Evolutionary conservation across 345 rosid species (phyloP).

Genomic region (Clarkia xantiana): DNA sequence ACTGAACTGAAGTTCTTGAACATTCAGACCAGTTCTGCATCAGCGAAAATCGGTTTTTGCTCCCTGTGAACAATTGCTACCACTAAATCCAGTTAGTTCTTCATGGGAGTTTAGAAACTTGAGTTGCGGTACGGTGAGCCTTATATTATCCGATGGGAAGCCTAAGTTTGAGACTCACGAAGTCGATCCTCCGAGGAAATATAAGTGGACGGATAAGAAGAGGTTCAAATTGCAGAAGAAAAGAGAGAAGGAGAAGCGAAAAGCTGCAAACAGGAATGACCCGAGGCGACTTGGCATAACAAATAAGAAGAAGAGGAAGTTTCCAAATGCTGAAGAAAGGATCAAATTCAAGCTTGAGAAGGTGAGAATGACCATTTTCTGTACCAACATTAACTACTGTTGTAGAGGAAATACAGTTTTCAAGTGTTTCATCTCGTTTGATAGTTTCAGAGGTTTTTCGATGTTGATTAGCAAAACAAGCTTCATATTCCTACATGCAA

Average conservation of each 20-base stretch:
- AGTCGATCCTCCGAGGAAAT: slow-evolving; percentile 70
- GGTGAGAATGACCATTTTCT: slow-evolving; percentile 20
- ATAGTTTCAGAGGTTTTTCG: too few relatives aligned
- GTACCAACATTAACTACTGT: too few relatives aligned
- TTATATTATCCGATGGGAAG: slow-evolving; percentile 81
- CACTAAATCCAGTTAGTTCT: slow-evolving; percentile 9
- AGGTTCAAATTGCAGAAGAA: slow-evolving; percentile 56
- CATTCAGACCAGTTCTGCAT: slow-evolving; percentile 11
- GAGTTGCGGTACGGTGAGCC: slow-evolving; percentile 51
- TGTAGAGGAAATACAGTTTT: too few relatives aligned
- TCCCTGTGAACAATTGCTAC: slow-evolving; percentile 7
- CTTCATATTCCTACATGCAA: too few relatives aligned
- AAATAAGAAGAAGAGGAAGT: slow-evolving; percentile 38
- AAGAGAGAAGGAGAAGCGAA: slow-evolving; percentile 66
- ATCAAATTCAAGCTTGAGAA: slow-evolving; percentile 66
- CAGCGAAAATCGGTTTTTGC: slow-evolving; percentile 9
- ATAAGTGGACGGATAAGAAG: slow-evolving; percentile 70
- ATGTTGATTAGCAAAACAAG: too few relatives aligned
- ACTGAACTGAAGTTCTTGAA: neutral
- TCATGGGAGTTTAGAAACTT: slow-evolving; percentile 27
- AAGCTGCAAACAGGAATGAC: slow-evolving; percentile 70
- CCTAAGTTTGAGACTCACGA: slow-evolving; percentile 70
- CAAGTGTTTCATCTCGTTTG: too few relatives aligned
- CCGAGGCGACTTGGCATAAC: slow-evolving; percentile 54
- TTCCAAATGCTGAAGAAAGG: slow-evolving; percentile 66